Base-by-base conservation (phyloP, 2,329 filamentous ascomycete genomes). In the Fusarium sp. region DNA sequence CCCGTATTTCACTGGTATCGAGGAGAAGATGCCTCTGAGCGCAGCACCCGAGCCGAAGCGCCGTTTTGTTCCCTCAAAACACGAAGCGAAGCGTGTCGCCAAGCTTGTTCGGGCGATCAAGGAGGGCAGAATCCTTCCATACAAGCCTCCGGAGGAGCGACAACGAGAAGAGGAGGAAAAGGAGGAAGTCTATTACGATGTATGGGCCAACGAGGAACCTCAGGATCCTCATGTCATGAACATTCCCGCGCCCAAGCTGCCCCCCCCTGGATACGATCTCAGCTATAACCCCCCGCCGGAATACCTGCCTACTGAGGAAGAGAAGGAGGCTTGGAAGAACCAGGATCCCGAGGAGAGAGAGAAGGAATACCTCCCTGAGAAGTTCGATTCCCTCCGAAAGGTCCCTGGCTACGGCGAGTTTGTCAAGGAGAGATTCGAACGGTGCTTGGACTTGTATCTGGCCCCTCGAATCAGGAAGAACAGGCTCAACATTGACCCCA, bases 251-350 rank as follows among this genome's bases (percentile, higher is more conserved):
- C 96, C 96, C 6, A 99, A 99, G 81, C 87, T 97, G 58, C 92
- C 96, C 31, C 96, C 96, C 40, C 96, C 96, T 31, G 95, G 95
- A 61, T 98, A 98, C 81, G 95, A 98, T 78, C 91, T 98, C 81
- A 98, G 94, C 79, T 98, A 99, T 82, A 98, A 98, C 83, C 96
- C 96, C 27, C 96, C 97, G 58, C 90, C 93, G 5, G 96, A 99
- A 85, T 99, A 98, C 81, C 86, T 99, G 3, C 97, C 96, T 2
- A 93, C 94, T 63, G 90, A 92, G 78, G 91, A 93, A 42, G 96
- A 99, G 85, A 94, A 89, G 81, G 91, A 93, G 75, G 89, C 89
- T 16, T 99, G 96, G 96, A 91, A 97, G 78, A 90, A 93, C 61
- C 87, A 90, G 29, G 96, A 98, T 72, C 93, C 94, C 3, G 96